Base-by-base conservation (phyloP, 768 basidiomycete genomes). In the Artomyces pyxidatus region DNA sequence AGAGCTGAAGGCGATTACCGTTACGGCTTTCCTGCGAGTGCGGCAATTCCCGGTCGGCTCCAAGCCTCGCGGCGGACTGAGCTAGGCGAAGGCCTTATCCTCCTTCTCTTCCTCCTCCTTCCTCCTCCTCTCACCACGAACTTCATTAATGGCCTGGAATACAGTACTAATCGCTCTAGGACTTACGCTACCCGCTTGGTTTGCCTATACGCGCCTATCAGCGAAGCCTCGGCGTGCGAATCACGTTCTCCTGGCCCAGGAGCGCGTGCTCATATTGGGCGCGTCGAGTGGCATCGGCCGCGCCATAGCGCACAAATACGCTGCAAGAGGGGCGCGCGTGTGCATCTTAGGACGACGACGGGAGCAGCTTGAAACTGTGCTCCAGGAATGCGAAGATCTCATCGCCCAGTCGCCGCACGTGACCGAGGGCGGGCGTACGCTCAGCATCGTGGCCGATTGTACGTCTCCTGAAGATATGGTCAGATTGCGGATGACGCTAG, bases 261-360 rank as follows among this genome's bases (percentile, higher is more conserved):
- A 95, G 61, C 78, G 88, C 0, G 84, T 93, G 6, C 63, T 96
- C 2, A 70, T 96, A 42, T 63, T 96, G 6, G 93, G 93, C 5
- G 90, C 85, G 1, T 85, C 88, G 2, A 83, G 83, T 41, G 93
- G 93, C 0, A 80, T 95, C 22, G 93, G 93, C 1, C 73, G 76
- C 37, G 70, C 75, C 4, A 68, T 94, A 38, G 88, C 89, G 1
- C 68, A 72, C 11, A 68, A 74, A 53, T 94, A 94, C 56, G 81
- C 86, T 4, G 61, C 69, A 47, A 71, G 87, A n/a, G 90, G 90
- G 6, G 88, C 88, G 6, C 70, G 70, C 45, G 75, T 86, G 6
- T 91, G 85, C 59, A 58, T 93, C 14, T 81, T 90, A 6, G 88
- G 85, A 0, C 72, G 91, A 26, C 68, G 87, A 48, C 64, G 67